A percentile compares a stretch with the other conserved stretches of the same genome.
These are phyloP conservation scores for Pyronema omphalodes DNA, from an alignment of 495 filamentous ascomycete genomes.

Conservation along the genomic window DNA sequence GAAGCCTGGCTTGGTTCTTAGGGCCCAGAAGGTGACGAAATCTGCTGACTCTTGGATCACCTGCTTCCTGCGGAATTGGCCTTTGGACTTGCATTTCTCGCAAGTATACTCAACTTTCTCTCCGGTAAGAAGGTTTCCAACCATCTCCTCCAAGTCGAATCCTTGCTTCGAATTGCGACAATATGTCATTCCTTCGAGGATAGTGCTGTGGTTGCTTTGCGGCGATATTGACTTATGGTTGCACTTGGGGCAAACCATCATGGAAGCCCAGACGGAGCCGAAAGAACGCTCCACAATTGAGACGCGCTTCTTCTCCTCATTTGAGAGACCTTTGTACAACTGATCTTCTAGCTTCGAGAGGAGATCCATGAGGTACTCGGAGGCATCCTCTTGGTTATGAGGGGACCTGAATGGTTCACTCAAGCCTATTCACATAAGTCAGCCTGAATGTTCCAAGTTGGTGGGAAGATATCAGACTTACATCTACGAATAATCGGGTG, in stretches of 20 bases:
- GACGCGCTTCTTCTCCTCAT: conserved; percentile 2
- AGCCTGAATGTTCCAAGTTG: too few relatives aligned
- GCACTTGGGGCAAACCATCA: conserved; percentile 19
- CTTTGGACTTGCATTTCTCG: conserved; percentile 18
- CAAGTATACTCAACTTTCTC: conserved; percentile 18
- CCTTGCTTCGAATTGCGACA: too few relatives aligned
- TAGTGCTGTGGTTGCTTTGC: too few relatives aligned
- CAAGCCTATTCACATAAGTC: too few relatives aligned
- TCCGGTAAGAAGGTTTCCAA: too few relatives aligned
- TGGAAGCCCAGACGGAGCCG: conserved; percentile 10
- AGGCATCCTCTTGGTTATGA: conserved; percentile 12
- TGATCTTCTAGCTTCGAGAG: conserved; percentile 12
- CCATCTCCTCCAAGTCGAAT: too few relatives aligned
- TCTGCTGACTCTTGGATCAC: conserved; percentile 5
- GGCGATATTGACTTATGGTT: conserved; percentile 6
- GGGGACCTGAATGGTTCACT: too few relatives aligned
- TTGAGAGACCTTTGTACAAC: conserved; percentile 5
- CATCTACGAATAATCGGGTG: too few relatives aligned
- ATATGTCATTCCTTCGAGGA: too few relatives aligned
- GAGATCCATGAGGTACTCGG: conserved; percentile 18
- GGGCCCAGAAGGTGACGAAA: too few relatives aligned
- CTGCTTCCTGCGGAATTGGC: conserved; percentile 12
- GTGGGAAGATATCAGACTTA: too few relatives aligned
- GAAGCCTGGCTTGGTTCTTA: too few relatives aligned
- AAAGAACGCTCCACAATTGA: conserved; percentile 14